These are phyloP conservation scores for Ustulina deusta DNA, from an alignment of 2,329 filamentous ascomycete genomes.

Conservation along the genomic window DNA sequence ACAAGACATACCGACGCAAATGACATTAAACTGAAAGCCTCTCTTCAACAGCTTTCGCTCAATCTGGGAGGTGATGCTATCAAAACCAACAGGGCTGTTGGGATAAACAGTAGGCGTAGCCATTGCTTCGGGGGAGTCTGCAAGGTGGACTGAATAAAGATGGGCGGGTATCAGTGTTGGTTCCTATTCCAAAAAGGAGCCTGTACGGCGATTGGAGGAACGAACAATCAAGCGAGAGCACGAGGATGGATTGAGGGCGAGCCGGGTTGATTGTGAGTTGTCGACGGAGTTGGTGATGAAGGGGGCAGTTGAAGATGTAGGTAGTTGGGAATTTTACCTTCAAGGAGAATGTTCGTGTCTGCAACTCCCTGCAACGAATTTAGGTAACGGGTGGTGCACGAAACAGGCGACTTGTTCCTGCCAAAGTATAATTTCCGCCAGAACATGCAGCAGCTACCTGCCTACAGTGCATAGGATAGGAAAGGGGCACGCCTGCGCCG, in stretches of 20 bases:
- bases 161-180: constrained; percentile 46
- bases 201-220: constrained; percentile 48
- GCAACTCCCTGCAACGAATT: constrained; percentile 45
- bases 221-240: constrained; percentile 44
- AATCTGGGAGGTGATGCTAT: constrained; percentile 99
- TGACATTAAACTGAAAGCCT: constrained; percentile 99
- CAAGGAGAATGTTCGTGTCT: constrained; percentile 47
- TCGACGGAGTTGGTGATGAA: constrained; percentile 29
- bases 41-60: constrained; percentile 99
- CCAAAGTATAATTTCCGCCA: constrained; percentile 63
- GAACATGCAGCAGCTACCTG: constrained; percentile 43
- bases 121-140: constrained; percentile 62
- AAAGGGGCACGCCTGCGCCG: constrained; percentile 40
- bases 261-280: constrained; percentile 29
- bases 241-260: constrained; percentile 24
- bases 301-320: constrained; percentile 28
- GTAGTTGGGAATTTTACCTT: constrained; percentile 45
- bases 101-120: constrained; percentile 82
- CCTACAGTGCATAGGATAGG: no score
- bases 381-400: constrained; percentile 15
- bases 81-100: constrained; percentile 99
- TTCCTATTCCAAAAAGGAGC: constrained; percentile 56
- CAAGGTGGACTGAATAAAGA: constrained; percentile 49
- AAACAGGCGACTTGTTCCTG: constrained; percentile 44
- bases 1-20: constrained; percentile 88